Base-by-base conservation (phyloP, 2,329 filamentous ascomycete species). In the Arthrobotrys entomopaga region DNA sequence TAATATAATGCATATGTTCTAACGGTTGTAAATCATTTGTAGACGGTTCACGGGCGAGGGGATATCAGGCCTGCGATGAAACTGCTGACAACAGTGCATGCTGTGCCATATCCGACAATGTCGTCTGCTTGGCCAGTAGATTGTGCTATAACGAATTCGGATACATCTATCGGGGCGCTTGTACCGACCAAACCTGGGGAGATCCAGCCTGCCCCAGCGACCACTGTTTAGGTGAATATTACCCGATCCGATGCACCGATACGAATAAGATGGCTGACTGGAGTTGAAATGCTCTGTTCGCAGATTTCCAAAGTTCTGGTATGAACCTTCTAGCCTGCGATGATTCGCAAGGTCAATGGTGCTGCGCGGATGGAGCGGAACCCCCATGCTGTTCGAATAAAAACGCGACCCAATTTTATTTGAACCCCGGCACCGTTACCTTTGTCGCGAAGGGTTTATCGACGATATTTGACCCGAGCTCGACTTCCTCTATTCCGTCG, bases 301-400 rank as follows among this genome's bases (percentile, higher is more conserved):
- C 15, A 72, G 53, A 20, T 1, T 65, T 49, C 48, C 1, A 19
- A 11, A 24, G 29, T 19, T 20, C 15, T 6, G 54, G 67, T 1
- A 72, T 72, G 67, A 72, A 72, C 19, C 54, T 72, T 11, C 42
- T 72, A 15, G 11, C 67, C n/a, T 72, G 67, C 67, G 46, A 72
- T 20, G 67, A 72, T 56, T 60, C 60, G 15, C 57, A 53, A 19
- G 42, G 56, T n/a, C 24, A 20, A 11, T 73, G 69, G 69, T 73
- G 69, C 69, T 73, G 69, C 43, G 69, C 61, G 1, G 69, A 66
- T 0, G 61, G 69, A 1, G 22, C n/a, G 16, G 43, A 42, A 2
- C 34, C 34, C 2, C 61, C 61, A 3, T 73, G 69, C 56, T 73
- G 69, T 29, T 49, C 66, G 56, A 57, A 63, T 15, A 38, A 40